Evolutionary conservation across 768 basidiomycete species (phyloP), one percentile per base, ranked within the genome.

Genomic region (Lentinula guzmanii): DNA sequence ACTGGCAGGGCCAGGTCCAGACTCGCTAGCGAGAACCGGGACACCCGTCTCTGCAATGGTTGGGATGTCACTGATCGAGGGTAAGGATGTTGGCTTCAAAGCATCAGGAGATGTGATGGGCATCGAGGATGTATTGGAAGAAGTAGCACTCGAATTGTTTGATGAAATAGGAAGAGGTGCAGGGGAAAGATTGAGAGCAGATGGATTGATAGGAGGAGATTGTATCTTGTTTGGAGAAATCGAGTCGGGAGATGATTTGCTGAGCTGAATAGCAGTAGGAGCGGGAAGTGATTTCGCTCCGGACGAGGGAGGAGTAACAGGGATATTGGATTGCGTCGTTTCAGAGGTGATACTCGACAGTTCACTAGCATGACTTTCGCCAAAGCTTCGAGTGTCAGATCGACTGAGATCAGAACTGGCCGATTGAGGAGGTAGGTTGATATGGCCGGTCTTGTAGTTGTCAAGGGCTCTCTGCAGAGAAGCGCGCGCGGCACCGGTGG

Each of bases 361-460:
- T 73, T 93, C 92, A 39, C 74, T 78, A 0, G 88, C 89, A 67
- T 94, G 92, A 42, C 86, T 93, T 72, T 88, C 89, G 18, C 92
- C 92, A 68, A 94, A 94, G 72, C 89, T 91, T 61, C 83, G 83
- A 0, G 89, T 90, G 67, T 93, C 89, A 3, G 87, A 87, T 62
- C 86, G 78, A 62, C 80, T 78, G 43, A 91, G 78, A 68, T 88
- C 86, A n/a, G 80, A 73, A 5, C 77, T 75, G 33, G 76, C 71
- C 13, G 72, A 63, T 15, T 80, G 77, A 10, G 77, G 71, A 42
- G 79, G 76, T 10, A 91, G 76, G 45, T 78, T 78, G 66, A 82
- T 79, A 61, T 83, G 79, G 0, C 91, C 91, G 1, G 84, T 83
- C 68, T 82, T 83, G 75, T 90, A 93, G 65, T 86, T 82, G 70